Percentiles rank a stretch among this genome's conserved stretches.
Evolutionary conservation across 2,329 filamentous ascomycete species (phyloP).

Genomic region (Cylindrodendrum hubeiense): DNA sequence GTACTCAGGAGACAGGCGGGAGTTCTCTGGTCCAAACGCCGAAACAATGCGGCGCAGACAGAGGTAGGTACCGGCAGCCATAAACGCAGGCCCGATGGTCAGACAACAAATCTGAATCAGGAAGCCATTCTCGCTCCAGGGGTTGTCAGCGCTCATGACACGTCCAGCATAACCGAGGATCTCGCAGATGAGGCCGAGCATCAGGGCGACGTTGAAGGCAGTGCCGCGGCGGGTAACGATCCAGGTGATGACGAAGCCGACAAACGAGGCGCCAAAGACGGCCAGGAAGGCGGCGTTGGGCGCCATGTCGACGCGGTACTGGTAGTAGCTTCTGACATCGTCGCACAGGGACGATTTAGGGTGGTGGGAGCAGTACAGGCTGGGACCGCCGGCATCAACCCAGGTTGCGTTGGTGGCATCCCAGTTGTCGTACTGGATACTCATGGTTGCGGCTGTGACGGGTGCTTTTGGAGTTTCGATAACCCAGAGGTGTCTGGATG

Average conservation of each 20-base stretch:
- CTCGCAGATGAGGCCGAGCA: conserved; percentile 66
- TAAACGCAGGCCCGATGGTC: conserved; percentile 74
- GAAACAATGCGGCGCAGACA: conserved; percentile 65
- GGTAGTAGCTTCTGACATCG: conserved; percentile 57
- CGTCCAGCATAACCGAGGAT: conserved; percentile 71
- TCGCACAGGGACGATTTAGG: conserved; percentile 45
- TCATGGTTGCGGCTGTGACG: conserved; percentile 1
- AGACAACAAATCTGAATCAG: conserved; percentile 71
- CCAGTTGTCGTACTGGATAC: conserved; percentile 16
- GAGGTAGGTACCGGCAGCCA: conserved; percentile 74
- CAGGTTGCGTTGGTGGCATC: conserved; percentile 39
- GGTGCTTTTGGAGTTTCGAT: neutral
- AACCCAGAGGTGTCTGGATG: neutral
- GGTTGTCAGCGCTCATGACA: conserved; percentile 66
- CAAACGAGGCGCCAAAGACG: conserved; percentile 60
- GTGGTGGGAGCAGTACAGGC: conserved; percentile 45
- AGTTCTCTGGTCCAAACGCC: conserved; percentile 62
- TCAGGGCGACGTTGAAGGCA: conserved; percentile 66
- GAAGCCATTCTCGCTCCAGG: conserved; percentile 61
- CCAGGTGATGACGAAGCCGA: conserved; percentile 57
- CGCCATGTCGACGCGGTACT: conserved; percentile 62
- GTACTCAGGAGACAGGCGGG: conserved; percentile 58
- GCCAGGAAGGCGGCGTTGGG: conserved; percentile 65
- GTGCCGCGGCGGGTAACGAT: conserved; percentile 60
- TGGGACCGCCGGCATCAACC: conserved; percentile 31